Conservation (phyloP, 768 basidiomycete genomes). For the Leccinum subtestaceum region DNA sequence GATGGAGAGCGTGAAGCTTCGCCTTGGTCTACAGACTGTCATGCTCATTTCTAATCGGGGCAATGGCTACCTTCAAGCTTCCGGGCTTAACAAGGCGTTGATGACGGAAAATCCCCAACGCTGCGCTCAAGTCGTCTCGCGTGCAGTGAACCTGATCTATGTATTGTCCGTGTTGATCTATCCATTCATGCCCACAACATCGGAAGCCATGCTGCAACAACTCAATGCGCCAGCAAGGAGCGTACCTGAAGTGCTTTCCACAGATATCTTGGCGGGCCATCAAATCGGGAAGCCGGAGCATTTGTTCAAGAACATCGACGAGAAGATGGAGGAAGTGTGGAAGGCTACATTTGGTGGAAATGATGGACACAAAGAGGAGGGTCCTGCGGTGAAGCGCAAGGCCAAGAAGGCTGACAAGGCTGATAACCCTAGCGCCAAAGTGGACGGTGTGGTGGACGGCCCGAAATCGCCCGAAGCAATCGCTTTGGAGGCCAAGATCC, state of each 20-base stretch:
- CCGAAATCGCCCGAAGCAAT: constrained; percentile 73
- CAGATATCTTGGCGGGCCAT: constrained; percentile 88
- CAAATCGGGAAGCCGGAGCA: constrained; percentile 81
- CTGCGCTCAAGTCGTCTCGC: constrained; percentile 86
- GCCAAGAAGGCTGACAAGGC: constrained; percentile 52
- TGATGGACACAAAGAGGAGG: constrained; percentile 41
- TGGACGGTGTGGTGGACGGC: constrained; percentile 39
- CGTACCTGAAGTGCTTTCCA: constrained; percentile 68
- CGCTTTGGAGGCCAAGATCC: constrained; percentile 70
- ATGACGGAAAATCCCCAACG: constrained; percentile 77
- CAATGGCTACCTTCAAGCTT: constrained; percentile 92
- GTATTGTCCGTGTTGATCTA: constrained; percentile 79
- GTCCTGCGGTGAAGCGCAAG: constrained; percentile 48
- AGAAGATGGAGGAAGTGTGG: constrained; percentile 84
- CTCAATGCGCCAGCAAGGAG: constrained; percentile 85
- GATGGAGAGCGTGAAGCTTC: constrained; percentile 91
- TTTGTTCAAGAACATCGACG: constrained; percentile 92
- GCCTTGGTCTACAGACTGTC: constrained; percentile 80
- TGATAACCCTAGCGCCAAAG: constrained; percentile 45
- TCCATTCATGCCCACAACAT: constrained; percentile 96
- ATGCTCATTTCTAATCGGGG: constrained; percentile 89
- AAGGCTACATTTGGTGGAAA: constrained; percentile 74
- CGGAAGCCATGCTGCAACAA: constrained; percentile 76
- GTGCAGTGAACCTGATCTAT: constrained; percentile 93
- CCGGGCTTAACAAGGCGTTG: constrained; percentile 86